Conservation (phyloP, 768 basidiomycete species). For the Mycena olivaceomarginata region DNA sequence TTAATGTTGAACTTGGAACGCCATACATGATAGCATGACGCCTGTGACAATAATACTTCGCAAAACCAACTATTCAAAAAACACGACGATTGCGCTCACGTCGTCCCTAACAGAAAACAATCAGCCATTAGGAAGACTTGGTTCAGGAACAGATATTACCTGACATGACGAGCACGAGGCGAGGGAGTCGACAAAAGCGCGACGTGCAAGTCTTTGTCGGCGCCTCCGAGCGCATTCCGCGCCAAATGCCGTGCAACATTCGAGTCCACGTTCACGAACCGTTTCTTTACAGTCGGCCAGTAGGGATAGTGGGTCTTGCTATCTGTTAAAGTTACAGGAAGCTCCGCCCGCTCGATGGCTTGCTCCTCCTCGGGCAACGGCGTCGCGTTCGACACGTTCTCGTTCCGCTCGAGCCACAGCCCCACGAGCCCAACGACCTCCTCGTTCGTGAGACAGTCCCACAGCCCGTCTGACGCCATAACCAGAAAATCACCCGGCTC, state of each 20-base stretch:
- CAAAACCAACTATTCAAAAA: conserved; percentile 25
- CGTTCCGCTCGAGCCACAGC: conserved; percentile 54
- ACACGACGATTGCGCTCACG: conserved; percentile 32
- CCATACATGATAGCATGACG: not conserved
- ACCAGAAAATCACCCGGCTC: conserved; percentile 74
- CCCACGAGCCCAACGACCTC: conserved; percentile 74
- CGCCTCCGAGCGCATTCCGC: conserved; percentile 74
- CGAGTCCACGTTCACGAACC: conserved; percentile 62
- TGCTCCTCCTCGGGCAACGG: not conserved
- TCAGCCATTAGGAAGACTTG: not conserved
- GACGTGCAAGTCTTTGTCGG: conserved; percentile 62
- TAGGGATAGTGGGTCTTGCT: conserved; percentile 58
- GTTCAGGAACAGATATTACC: conserved; percentile 47
- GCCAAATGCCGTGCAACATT: conserved; percentile 71
- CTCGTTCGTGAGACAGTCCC: conserved; percentile 72
- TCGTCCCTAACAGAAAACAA: conserved; percentile 39
- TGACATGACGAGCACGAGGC: conserved; percentile 60
- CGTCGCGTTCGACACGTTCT: not conserved
- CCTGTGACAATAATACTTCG: not conserved
- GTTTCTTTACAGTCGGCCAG: conserved; percentile 59
- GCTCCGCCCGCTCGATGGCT: conserved; percentile 45
- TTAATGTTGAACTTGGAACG: too few relatives aligned
- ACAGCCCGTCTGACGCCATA: conserved; percentile 73
- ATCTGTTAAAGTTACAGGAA: conserved; percentile 58
- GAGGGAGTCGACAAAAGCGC: conserved; percentile 62